Base-by-base conservation (phyloP, 1,284 basidiomycete species). In the Naganishia sp. region DNA sequence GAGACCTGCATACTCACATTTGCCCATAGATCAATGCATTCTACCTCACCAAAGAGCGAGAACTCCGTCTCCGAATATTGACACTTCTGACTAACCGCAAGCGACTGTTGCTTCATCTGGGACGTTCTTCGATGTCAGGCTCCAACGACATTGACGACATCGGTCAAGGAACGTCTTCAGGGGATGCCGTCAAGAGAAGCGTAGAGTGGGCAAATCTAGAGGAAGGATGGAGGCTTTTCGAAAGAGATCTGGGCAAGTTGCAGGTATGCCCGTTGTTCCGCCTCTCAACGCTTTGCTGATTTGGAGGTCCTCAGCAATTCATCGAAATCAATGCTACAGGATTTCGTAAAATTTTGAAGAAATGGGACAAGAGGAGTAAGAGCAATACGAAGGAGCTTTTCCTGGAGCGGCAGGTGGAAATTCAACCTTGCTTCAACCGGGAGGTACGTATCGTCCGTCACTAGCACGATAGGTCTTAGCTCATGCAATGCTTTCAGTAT, bases 241-340 rank as follows among this genome's bases (percentile, higher is more conserved):
- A 98, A 79, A 87, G 94, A 68, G 96, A 99, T 82, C 84, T 99
- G n/a, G 88, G 88, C 66, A 97, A 98, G 83, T 83, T 99, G 42
- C 92, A 96, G 86, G 58, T 61, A n/a, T 35, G 58, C 28, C 92
- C 92, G 80, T 71, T 75, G 43, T 4, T 50, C 3, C 0, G 35
- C 35, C 13, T 13, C 13, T 39, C 35, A 39, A 39, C 13, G 35
- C 35, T 39, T 9, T 13, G 35, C 35, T 39, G 10, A 39, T 10
- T 39, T 39, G 7, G 43, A n/a, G 5, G 13, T 49, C 23, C 1
- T 41, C 32, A 61, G 58, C 90, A 92, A 85, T 99, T 96, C 75
- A 89, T 99, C 72, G 96, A 99, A 80, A 90, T 98, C 76, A 99
- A 99, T 77, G 96, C 92, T 1, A 94, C 89, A 3, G 96, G 94